Evolutionary conservation across 73 alveolate genomes (phyloP), one percentile per base, ranked within the genome.

Genomic region (Diophrys sp.): DNA sequence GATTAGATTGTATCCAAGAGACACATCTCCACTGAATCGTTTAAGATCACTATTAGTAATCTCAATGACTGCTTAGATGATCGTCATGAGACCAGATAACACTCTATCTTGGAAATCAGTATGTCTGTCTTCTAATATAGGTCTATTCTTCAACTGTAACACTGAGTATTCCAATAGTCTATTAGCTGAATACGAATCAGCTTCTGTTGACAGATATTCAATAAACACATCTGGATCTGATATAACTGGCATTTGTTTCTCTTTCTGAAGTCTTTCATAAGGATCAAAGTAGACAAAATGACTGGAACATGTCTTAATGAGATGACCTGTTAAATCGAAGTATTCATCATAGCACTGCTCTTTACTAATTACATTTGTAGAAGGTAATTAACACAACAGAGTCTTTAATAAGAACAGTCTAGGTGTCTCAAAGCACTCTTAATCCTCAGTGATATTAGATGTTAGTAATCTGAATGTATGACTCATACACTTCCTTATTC

Each of bases 71-170:
- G 88, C 18, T 70, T 75, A 56, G 71, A 85, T 77, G 25, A 85
- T 71, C 31, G 73, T 29, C 23, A 90, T 44, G 70, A 86, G 75
- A 26, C 96, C 96, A 33, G 88, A 69, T 1, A 90, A 70, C 1
- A 90, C 87, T 71, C 86, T 86, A 68, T 90, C 96, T 25, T 75
- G 80, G 33, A 33, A 56, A 0, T 81, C 84, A 18, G 81, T 67
- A 53, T 74, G 79, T 34, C 85, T 53, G 24, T 85, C 96, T 67
- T 85, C 94, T 28, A 71, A 30, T 25, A 80, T 80, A 0, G 87
- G 89, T 53, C 91, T 75, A 25, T 44, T 33, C 29, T 90, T 68
- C 0, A 90, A 67, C 29, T 57, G 54, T 26, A 56, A 24, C 0
- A 90, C 73, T 54, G 91, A 62, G 77, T 56, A 55, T 56, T 80